Percentiles rank a stretch among this genome's conserved stretches.
Evolutionary conservation across 257 asterid species (phyloP).

Genomic region (Forsythia viridissima): DNA sequence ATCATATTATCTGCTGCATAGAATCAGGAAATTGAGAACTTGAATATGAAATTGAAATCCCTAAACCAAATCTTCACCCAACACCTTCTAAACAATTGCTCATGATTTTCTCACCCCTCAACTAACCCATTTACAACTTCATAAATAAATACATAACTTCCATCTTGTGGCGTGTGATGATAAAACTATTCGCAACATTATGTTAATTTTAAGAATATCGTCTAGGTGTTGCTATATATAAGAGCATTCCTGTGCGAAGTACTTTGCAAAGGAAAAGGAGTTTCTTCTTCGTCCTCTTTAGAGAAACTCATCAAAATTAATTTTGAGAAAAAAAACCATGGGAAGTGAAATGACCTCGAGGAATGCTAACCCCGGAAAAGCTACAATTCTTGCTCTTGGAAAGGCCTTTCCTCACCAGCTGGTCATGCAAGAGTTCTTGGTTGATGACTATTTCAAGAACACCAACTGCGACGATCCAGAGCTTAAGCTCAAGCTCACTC

Average conservation of each 20-base stretch:
- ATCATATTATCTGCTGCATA: background rate
- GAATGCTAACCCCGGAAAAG: constrained; percentile 38
- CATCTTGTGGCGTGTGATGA: constrained; percentile 7
- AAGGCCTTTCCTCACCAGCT: constrained; percentile 98
- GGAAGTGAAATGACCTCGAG: constrained; percentile 33
- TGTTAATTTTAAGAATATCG: constrained; percentile 3
- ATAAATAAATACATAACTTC: background rate
- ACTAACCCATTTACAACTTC: constrained; percentile 27
- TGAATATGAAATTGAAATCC: background rate
- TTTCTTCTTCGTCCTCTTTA: background rate
- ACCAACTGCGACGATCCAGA: constrained; percentile 80
- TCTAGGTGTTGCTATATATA: constrained; percentile 24
- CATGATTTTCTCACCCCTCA: constrained; percentile 46
- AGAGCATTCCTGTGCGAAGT: background rate
- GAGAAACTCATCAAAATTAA: background rate
- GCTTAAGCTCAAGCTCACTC: constrained; percentile 80
- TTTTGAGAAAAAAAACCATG: constrained; percentile 24
- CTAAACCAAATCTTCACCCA: constrained; percentile 31
- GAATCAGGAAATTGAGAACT: background rate
- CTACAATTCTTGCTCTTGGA: constrained; percentile 76
- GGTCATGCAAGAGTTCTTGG: constrained; percentile 84
- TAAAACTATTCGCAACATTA: constrained; percentile 6
- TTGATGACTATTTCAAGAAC: constrained; percentile 83
- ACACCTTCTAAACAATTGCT: constrained; percentile 8
- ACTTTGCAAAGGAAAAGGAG: background rate